Conservation (phyloP, 163 green algal species). For the Prototheca wickerhamii region DNA sequence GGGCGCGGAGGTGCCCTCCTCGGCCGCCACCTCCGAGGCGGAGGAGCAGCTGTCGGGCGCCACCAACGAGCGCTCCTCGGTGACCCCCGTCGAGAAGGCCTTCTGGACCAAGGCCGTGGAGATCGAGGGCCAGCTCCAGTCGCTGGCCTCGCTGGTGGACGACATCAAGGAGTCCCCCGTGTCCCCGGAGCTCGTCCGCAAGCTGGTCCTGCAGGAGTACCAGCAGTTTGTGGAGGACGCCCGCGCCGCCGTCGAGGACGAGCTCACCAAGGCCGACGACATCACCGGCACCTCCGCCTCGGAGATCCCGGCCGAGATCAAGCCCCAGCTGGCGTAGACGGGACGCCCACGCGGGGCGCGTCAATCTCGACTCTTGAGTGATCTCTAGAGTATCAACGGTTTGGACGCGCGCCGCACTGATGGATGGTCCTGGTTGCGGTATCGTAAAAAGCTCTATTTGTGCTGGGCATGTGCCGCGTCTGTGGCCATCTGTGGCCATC, state of each 20-base stretch:
- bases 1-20: background rate
- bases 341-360: too few species aligned
- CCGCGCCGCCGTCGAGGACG: constrained; percentile 18
- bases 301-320: constrained; percentile 5
- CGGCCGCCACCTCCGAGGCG: background rate
- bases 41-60: background rate
- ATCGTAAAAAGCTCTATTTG: too few species aligned
- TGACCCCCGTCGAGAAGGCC: background rate
- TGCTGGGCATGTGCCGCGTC: too few species aligned
- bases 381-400: too few species aligned
- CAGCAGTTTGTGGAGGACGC: constrained; percentile 7
- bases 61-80: background rate
- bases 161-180: background rate
- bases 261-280: constrained; percentile 13
- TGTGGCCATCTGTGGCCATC: too few species aligned
- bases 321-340: constrained; percentile 28
- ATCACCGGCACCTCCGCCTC: background rate
- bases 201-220: background rate
- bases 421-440: too few species aligned
- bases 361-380: too few species aligned
- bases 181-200: background rate
- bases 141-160: background rate
- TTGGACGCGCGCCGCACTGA: too few species aligned
- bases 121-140: background rate
- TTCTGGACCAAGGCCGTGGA: background rate